These are phyloP conservation scores for Geotrichum cucujoidarum DNA, from an alignment of 1,139 yeast species.

Conservation along the genomic window DNA sequence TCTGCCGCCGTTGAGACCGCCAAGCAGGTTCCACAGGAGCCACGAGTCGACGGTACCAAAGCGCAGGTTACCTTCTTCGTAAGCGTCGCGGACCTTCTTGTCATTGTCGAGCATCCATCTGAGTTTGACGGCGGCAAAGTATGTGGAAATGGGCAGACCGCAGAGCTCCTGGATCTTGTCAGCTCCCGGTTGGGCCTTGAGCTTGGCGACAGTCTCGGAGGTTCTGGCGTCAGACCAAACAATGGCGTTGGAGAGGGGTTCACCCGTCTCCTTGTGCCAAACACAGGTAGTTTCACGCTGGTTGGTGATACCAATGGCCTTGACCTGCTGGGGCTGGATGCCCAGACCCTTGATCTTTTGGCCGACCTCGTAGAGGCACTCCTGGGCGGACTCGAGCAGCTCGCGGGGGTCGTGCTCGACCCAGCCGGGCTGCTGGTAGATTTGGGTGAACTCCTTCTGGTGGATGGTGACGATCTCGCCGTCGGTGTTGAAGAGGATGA, in stretches of 20 bases:
- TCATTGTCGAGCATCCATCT: slow-evolving; percentile 87
- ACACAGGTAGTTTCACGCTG: slow-evolving; percentile 94
- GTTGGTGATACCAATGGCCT: slow-evolving; percentile 75
- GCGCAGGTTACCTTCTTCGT: slow-evolving; percentile 73
- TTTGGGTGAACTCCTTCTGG: slow-evolving; percentile 65
- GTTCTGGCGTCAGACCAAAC: slow-evolving; percentile 97
- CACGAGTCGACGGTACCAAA: slow-evolving; percentile 95
- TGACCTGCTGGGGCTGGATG: slow-evolving; percentile 32
- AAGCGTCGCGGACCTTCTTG: slow-evolving; percentile 60
- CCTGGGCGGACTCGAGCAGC: slow-evolving; percentile 64
- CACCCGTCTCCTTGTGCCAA: slow-evolving; percentile 82
- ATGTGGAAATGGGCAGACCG: slow-evolving; percentile 86
- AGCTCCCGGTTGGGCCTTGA: slow-evolving; percentile 56
- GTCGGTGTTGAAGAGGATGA: slow-evolving; percentile 65
- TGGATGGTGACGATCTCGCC: slow-evolving; percentile 81
- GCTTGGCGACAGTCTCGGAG: slow-evolving; percentile 61
- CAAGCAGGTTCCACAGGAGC: slow-evolving; percentile 82
- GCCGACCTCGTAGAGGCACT: slow-evolving; percentile 37
- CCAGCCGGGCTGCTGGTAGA: slow-evolving; percentile 52
- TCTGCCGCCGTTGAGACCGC: slow-evolving; percentile 45
- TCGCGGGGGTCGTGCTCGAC: slow-evolving; percentile 91
- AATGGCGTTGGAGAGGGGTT: slow-evolving; percentile 79
- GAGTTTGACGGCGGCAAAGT: slow-evolving; percentile 86
- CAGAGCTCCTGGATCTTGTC: slow-evolving; percentile 60
- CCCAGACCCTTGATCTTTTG: slow-evolving; percentile 33